A percentile compares a stretch with the other conserved stretches of the same genome.
Conservation (phyloP, 2,329 filamentous ascomycete species). For the Botrytis medusae region DNA sequence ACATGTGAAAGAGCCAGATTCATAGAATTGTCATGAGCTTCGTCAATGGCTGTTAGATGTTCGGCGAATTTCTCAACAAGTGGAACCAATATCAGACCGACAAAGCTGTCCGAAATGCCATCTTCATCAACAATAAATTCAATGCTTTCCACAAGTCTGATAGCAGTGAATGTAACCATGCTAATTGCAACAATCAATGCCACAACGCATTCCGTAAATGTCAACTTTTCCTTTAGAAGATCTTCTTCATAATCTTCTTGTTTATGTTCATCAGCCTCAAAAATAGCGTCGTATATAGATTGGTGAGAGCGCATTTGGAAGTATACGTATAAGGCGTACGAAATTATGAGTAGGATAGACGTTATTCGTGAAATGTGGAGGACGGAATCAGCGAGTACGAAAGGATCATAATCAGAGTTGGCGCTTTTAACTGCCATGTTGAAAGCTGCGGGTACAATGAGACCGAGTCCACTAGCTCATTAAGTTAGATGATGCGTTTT, state of each 20-base stretch:
- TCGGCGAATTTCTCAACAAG: slow-evolving; percentile 86
- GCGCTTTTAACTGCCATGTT: slow-evolving; percentile 43
- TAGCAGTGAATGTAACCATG: slow-evolving; percentile 70
- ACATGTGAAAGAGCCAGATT: slow-evolving; percentile 33
- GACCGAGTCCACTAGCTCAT: slow-evolving; percentile 46
- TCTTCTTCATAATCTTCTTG: slow-evolving; percentile 66
- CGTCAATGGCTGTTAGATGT: slow-evolving; percentile 79
- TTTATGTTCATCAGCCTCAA: slow-evolving; percentile 66
- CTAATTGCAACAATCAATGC: slow-evolving; percentile 63
- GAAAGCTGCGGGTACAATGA: slow-evolving; percentile 49
- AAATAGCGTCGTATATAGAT: slow-evolving; percentile 71
- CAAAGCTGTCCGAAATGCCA: slow-evolving; percentile 56
- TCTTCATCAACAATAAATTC: slow-evolving; percentile 55
- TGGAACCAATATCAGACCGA: slow-evolving; percentile 74
- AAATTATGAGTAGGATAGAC: slow-evolving; percentile 67
- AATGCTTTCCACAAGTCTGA: slow-evolving; percentile 73
- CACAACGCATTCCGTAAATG: slow-evolving; percentile 68
- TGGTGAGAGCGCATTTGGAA: slow-evolving; percentile 78
- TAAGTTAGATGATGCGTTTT: not conserved
- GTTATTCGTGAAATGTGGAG: slow-evolving; percentile 69
- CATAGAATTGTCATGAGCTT: slow-evolving; percentile 80
- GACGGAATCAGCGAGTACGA: slow-evolving; percentile 52
- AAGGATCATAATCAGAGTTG: slow-evolving; percentile 31
- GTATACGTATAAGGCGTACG: slow-evolving; percentile 65
- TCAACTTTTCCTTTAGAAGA: slow-evolving; percentile 64